Base-by-base conservation (phyloP, 2,329 filamentous ascomycete genomes). In the Diaporthe destruens region DNA sequence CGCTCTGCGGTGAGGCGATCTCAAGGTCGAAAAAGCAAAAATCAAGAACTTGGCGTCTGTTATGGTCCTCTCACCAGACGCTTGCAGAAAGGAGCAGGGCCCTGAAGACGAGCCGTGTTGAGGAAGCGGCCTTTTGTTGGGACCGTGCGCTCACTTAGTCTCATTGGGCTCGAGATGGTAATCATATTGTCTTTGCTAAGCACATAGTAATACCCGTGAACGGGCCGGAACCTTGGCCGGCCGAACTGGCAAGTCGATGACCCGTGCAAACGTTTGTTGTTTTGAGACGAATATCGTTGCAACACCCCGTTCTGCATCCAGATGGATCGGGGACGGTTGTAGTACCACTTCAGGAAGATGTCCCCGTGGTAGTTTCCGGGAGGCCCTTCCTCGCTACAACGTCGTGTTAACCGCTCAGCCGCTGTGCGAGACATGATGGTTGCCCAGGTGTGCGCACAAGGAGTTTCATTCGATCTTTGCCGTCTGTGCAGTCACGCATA, bases 1-100 rank as follows among this genome's bases (percentile, higher is more conserved):
- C 29, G 12, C 20, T 51, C 8, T 51, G 12, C 44, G 11, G 20
- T 65, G 44, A 51, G 6, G 18, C 39, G 20, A 49, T 20, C 61
- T 20, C 61, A 65, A 65, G 44, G 61, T 65, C n/a, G 61, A 65
- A 65, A 51, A 65, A 65, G 61, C 32, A 65, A 65, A 63, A 34
- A 29, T 49, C 29, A n/a, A 51, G 44, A 51, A 29, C 61, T 51
- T 65, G 44, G 61, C 44, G 29, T 14, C 44, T 36, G 23, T 51
- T 14, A n/a, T 51, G 20, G 44, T 34, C 44, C 29, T 65, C 44
- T 32, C 29, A 23, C 2, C 20, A 44, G 25, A 7, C 59, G 23
- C 14, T 32, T 12, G n/a, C 44, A 51, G 44, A 18, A 16, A 14
- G 18, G 9, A n/a, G n/a, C 44, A 18, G 29, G 39, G 9, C 29